A percentile compares a stretch with the other conserved stretches of the same genome.
These are phyloP conservation scores for Candida stauntonica DNA, from an alignment of 805 yeast species.

Conservation along the genomic window DNA sequence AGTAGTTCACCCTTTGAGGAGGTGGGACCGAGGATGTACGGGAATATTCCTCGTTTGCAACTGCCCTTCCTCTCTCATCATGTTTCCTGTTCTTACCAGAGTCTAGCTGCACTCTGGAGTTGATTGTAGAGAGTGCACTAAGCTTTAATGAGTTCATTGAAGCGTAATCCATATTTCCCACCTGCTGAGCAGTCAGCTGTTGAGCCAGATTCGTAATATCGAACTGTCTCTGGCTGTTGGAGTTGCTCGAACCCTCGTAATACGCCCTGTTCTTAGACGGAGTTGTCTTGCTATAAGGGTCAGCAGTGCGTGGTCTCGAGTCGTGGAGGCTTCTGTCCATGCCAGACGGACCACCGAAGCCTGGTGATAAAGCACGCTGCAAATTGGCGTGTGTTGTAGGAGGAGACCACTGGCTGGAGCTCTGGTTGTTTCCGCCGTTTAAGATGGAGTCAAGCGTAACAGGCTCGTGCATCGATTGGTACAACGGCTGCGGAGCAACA, in stretches of 20 bases:
- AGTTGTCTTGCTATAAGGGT: slow-evolving; percentile 28
- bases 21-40: slow-evolving; percentile 25
- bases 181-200: slow-evolving; percentile 22
- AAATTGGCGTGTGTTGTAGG: slow-evolving; percentile 24
- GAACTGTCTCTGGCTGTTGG: slow-evolving; percentile 5
- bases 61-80: slow-evolving; percentile 18
- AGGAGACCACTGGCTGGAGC: slow-evolving; percentile 38
- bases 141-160: slow-evolving; percentile 46
- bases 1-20: slow-evolving; percentile 23
- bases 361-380: slow-evolving; percentile 30
- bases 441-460: slow-evolving; percentile 37
- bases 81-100: slow-evolving; percentile 28
- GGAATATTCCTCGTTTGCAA: slow-evolving; percentile 5
- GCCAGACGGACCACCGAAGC: slow-evolving; percentile 12
- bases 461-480: slow-evolving; percentile 30
- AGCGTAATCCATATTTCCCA: slow-evolving; percentile 15
- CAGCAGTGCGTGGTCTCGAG: slow-evolving; percentile 40
- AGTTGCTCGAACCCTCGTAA: slow-evolving; percentile 12
- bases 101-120: slow-evolving; percentile 44
- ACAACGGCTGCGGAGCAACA: slow-evolving; percentile 23
- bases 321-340: slow-evolving; percentile 23
- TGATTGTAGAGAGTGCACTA: slow-evolving; percentile 64
- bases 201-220: slow-evolving; percentile 28
- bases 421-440: slow-evolving; percentile 18
- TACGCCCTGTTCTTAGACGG: no score